Percentiles rank a stretch among this genome's conserved stretches.
Evolutionary conservation across 2,329 filamentous ascomycete genomes (phyloP).

Genomic region (Paracoccidioides lutzii): DNA sequence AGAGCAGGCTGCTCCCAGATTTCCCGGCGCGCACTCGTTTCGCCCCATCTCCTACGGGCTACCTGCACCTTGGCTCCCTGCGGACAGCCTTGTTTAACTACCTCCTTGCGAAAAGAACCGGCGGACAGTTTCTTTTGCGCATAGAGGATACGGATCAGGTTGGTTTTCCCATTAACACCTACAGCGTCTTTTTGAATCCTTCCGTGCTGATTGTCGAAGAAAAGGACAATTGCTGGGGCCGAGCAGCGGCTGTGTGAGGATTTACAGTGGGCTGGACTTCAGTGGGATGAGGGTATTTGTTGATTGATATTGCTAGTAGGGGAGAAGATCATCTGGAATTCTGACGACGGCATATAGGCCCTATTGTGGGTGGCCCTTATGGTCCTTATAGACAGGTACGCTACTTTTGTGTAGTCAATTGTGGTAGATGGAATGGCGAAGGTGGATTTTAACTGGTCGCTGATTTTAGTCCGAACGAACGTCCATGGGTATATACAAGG

Average conservation of each 20-base stretch:
- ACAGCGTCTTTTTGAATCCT: background rate
- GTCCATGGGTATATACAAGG: constrained; percentile 46
- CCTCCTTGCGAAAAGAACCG: constrained; percentile 72
- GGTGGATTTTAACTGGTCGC: background rate
- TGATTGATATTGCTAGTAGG: constrained; percentile 5
- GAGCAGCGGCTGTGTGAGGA: constrained; percentile 67
- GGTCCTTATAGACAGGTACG: constrained; percentile 74
- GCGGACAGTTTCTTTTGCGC: constrained; percentile 78
- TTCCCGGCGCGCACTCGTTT: constrained; percentile 67
- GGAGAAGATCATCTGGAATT: background rate
- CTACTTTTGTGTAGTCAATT: background rate
- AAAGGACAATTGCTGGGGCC: constrained; percentile 66
- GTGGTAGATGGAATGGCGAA: background rate
- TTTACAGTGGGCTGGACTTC: constrained; percentile 72
- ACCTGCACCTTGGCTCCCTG: constrained; percentile 80
- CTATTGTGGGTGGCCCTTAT: constrained; percentile 64
- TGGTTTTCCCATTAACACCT: constrained; percentile 15
- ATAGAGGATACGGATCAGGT: constrained; percentile 95
- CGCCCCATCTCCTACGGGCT: constrained; percentile 88
- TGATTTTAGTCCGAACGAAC: constrained; percentile 60
- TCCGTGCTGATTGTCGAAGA: constrained; percentile 40
- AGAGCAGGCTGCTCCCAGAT: constrained; percentile 31
- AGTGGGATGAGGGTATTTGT: constrained; percentile 74
- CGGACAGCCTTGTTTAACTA: constrained; percentile 95
- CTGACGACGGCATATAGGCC: constrained; percentile 40